Percentiles rank a stretch among this genome's conserved stretches.
phyloP scores from a whole-genome alignment of 2,329 filamentous ascomycete genomes.

The Tolypocladium ovalisporum region DNA sequence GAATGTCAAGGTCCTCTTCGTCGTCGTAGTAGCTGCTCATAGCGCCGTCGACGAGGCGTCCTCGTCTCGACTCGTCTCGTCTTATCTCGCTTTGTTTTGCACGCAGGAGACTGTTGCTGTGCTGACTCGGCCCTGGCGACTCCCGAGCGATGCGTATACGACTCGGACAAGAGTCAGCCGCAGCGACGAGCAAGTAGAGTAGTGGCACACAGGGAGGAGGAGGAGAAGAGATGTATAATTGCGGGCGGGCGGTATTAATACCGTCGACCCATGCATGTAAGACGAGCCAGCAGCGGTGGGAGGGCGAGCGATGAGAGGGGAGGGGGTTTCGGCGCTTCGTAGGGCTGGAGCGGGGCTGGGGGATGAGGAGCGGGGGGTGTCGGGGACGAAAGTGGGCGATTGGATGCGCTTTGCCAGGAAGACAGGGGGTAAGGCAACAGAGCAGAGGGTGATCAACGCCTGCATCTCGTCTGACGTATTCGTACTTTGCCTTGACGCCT shows the following conservation, averaged over 20 bases:
- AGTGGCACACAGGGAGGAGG: neutral
- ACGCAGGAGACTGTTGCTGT: neutral
- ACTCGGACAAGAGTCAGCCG: neutral
- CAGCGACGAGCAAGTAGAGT: neutral
- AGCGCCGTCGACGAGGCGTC: neutral
- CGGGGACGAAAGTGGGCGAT: neutral
- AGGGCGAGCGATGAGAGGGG: neutral
- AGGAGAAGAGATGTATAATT: neutral
- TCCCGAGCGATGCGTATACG: neutral
- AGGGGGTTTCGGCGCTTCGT: neutral
- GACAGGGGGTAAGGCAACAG: too few relatives aligned
- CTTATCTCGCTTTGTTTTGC: neutral
- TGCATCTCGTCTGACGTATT: neutral
- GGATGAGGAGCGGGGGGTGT: neutral
- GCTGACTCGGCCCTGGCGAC: neutral
- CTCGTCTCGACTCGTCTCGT: neutral
- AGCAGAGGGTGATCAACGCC: neutral
- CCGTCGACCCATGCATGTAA: neutral
- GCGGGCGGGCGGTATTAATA: neutral
- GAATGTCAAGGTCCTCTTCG: constrained; percentile 46
- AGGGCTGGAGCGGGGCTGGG: constrained; percentile 3
- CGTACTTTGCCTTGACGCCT: neutral
- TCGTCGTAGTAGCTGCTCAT: constrained; percentile 31
- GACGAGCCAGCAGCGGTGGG: neutral
- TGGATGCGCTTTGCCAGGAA: too few relatives aligned